Base-by-base conservation (phyloP, 177 flowering plant genomes). In the Vitis hybrid region DNA sequence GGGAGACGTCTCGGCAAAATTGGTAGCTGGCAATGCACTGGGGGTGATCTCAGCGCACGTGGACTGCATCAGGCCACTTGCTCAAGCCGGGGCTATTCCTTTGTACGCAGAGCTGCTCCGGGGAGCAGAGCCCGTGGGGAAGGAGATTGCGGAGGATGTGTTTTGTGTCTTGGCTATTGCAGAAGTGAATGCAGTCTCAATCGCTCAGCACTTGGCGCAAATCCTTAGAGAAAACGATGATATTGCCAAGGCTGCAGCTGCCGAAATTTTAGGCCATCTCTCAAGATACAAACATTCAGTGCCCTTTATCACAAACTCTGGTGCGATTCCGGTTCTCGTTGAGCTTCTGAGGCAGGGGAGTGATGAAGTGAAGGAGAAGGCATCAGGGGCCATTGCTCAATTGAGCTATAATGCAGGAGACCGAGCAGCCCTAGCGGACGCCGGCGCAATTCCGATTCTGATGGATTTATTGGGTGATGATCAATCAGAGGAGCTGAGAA, bases 261-360 rank as follows among this genome's bases (percentile, higher is more conserved):
- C 82, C 14, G 83, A 84, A 76, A 87, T 84, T 70, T 55, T 87
- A 32, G 86, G 89, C 88, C 80, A 80, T 74, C 77, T 87, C 17
- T 77, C 81, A 3, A 73, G 79, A 63, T 84, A 87, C 61, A 74
- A 86, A 73, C 82, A 86, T 64, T 75, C 82, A 4, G 59, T 70
- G 30, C 62, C 82, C 40, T 70, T 80, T 60, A 62, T 83, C 12
- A 62, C 72, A 15, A 79, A 68, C 32, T 81, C 88, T 1, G 88
- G 86, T 59, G 89, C 81, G 63, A 74, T 87, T 56, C 83, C 83
- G 2, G 18, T 81, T 50, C 70, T 85, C 13, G 74, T 85, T 72
- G 82, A 80, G 59, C 85, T 85, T 77, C 60, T 86, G 71, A 72
- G 70, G 35, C 66, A 70, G 67, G 80, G 75, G 40, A 70, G 49